phyloP scores from a whole-genome alignment of 352 stramenopile species.

The Achlya hypogyna region DNA sequence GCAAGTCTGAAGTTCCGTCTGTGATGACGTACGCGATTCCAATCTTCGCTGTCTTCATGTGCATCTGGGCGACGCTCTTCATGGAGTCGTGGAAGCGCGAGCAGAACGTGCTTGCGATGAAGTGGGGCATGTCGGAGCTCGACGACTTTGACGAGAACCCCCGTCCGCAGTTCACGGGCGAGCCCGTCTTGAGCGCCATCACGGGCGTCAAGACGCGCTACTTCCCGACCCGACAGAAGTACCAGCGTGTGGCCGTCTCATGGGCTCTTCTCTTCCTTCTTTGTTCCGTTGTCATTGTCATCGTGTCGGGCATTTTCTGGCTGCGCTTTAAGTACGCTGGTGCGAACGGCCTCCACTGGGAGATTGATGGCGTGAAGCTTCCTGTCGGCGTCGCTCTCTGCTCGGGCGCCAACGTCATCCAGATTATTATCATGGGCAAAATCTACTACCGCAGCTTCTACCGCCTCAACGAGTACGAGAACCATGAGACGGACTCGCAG shows the following conservation, averaged over 20 bases:
- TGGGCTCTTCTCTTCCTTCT: conserved; percentile 74
- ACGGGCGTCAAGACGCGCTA: conserved; percentile 60
- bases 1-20: neutral
- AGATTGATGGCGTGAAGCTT: conserved; percentile 42
- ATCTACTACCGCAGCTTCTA: conserved; percentile 87
- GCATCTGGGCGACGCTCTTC: conserved; percentile 84
- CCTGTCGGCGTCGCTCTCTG: conserved; percentile 65
- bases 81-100: conserved; percentile 87
- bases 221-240: conserved; percentile 55
- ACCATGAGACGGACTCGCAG: conserved; percentile 84
- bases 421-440: conserved; percentile 88
- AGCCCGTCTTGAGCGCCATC: conserved; percentile 67
- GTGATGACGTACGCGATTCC: conserved; percentile 72
- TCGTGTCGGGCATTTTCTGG: conserved; percentile 77
- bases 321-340: conserved; percentile 64
- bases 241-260: conserved; percentile 64
- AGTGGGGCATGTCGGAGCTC: conserved; percentile 77
- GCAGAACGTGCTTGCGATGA: conserved; percentile 67
- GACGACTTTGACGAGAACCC: conserved; percentile 53
- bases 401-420: conserved; percentile 61
- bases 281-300: conserved; percentile 65
- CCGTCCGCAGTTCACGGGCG: conserved; percentile 66
- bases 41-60: conserved; percentile 82
- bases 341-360: conserved; percentile 39
- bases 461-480: conserved; percentile 89